These are phyloP conservation scores for Camptophora hylomeconis DNA, from an alignment of 2,329 filamentous ascomycete species.

Conservation along the genomic window DNA sequence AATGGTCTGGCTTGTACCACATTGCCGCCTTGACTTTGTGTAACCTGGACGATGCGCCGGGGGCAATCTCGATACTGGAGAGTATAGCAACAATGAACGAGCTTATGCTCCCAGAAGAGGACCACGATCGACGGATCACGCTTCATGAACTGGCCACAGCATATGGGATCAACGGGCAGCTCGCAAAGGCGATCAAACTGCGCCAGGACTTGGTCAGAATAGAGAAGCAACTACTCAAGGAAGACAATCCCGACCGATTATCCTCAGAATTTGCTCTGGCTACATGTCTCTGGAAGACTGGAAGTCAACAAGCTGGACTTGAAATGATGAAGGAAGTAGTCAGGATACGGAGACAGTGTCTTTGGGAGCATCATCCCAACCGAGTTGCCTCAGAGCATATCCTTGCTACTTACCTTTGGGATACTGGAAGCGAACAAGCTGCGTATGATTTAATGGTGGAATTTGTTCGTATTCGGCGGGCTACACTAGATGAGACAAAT, in stretches of 20 bases:
- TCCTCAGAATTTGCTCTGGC: slow-evolving; percentile 6
- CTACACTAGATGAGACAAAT: slow-evolving; percentile 16
- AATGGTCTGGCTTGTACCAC: too few species aligned
- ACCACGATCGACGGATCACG: slow-evolving; percentile 14
- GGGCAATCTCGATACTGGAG: slow-evolving; percentile 12
- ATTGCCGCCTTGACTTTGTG: too few species aligned
- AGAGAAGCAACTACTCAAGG: slow-evolving; percentile 15
- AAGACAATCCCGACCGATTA: slow-evolving; percentile 17
- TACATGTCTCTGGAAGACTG: slow-evolving; percentile 7
- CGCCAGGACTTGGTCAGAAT: slow-evolving; percentile 15
- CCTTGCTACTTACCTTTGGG: slow-evolving; percentile 8
- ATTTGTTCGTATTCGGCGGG: slow-evolving; percentile 14
- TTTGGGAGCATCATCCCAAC: slow-evolving; percentile 16
- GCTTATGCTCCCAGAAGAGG: slow-evolving; percentile 17
- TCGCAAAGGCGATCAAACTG: slow-evolving; percentile 12
- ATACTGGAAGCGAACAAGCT: neutral
- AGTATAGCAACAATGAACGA: slow-evolving; percentile 14
- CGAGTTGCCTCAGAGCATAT: slow-evolving; percentile 2
- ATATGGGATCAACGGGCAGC: slow-evolving; percentile 11
- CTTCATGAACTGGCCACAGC: slow-evolving; percentile 11
- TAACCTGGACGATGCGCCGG: too few species aligned
- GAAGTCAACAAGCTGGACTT: neutral
- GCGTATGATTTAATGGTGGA: neutral
- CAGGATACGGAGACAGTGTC: slow-evolving; percentile 13
- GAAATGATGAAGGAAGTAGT: slow-evolving; percentile 7